Base-by-base conservation (phyloP, 2,329 filamentous ascomycete species). In the Ascochyta pisi region DNA sequence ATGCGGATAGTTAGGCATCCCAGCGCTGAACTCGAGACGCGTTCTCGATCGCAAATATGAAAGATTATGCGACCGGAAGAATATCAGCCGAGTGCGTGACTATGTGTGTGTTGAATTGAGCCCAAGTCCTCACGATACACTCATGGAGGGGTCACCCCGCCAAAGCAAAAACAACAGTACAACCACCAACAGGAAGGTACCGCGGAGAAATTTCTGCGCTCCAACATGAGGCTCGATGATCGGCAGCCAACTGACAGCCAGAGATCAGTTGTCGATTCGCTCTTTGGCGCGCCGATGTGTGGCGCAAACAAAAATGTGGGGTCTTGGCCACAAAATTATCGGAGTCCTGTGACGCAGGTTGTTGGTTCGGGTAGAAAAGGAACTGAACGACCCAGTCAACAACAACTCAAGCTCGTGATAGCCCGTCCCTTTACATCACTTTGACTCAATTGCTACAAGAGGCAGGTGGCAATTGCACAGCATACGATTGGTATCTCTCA, bases 261-360 rank as follows among this genome's bases (percentile, higher is more conserved):
- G 49, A 54, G 41, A 54, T 54, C 60, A 52, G 58, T 51, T 46
- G 43, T 46, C 37, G 39, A 61, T 54, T 42, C 48, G 50, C 49
- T 47, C 49, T 58, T 46, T 51, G 49, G 54, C 22, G 47, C 43
- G 62, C 54, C 61, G 47, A 54, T 50, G 26, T 57, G 49, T 61
- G 60, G 62, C 59, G 61, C 43, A 60, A 57, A 57, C 45, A 54
- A 35, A 53, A 58, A 57, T 66, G 66, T 68, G 66, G 66, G 66
- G 64, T 66, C 62, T 65, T 64, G 64, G 63, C 57, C 57, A 62
- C 64, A 68, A 68, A 62, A 49, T 65, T 63, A 60, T 62, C 57
- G 56, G 47, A 51, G 56, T 59, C 64, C 65, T 65, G 64, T 68
- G 61, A 62, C 58, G 52, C 57, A 54, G 62, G 54, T 38, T 59